Evolutionary conservation across 176 grass and related monocot species (phyloP), one percentile per base, ranked within the genome.

Genomic region (Puccinellia tenuiflora): DNA sequence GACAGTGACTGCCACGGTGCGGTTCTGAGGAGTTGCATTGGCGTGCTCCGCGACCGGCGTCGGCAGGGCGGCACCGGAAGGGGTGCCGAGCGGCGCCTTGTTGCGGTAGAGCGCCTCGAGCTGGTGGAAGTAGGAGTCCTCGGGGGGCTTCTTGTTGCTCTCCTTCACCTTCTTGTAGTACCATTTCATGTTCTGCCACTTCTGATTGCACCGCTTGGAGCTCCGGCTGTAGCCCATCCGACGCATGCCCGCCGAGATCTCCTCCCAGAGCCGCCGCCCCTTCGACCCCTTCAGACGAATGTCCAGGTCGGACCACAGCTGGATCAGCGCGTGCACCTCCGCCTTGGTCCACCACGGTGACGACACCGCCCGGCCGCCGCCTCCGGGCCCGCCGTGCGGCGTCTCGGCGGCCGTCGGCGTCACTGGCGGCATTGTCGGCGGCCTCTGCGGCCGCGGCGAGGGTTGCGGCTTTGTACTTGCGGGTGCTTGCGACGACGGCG

Each of bases 141-240:
- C 94, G 11, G 88, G 88, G 4, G 92, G 81, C 72, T 91, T 97
- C 84, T 92, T 92, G 90, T 91, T 94, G 84, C 92, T 90, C 75
- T 97, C 92, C 55, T 97, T 97, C 33, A 94, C 86, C 86, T 97
- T 97, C 86, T 94, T 97, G 88, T 91, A 97, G 84, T 94, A 92
- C 75, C 91, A 91, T 75, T 92, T 94, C 68, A 94, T 97, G 84
- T 94, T 97, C 83, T 92, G 86, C 95, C 95, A 97, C 78, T 97
- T 97, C 84, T 94, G 88, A 68, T 92, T 97, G 95, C 95, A 97
- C 30, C 90, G 20, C 85, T 94, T 97, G 2, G 95, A 0, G 64
- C 26, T 97, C 73, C 95, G 90, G 84, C 30, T 97, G 80, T 94
- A 97, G 0, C 95, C 95, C n/a, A 91, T 1, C 77, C 86, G 81